Evolutionary conservation across 352 stramenopile genomes (phyloP), one percentile per base, ranked within the genome.

Genomic region (Pythium phragmiticola): DNA sequence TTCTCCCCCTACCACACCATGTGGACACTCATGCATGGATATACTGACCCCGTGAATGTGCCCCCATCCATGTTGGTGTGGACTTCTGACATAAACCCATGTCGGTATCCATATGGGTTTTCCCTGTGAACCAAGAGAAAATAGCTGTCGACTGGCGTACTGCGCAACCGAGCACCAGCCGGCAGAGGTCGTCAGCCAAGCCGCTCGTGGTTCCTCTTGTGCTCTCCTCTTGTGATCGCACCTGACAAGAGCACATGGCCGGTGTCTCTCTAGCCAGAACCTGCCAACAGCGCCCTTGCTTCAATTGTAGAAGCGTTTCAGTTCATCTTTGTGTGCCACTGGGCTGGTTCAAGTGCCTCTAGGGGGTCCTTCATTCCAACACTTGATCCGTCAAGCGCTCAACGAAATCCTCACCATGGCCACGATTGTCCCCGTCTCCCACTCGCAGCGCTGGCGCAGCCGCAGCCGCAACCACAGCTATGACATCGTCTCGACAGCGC

Each of bases 341-440:
- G 37, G 11, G 37, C 37, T 42, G 37, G 26, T 30, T 30, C 26
- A 30, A 30, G 26, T 30, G 26, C 26, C 26, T 30, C 26, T 30
- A 30, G 26, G 3, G 26, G 4, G 26, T 30, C 26, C 4, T 30
- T 57, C 50, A 57, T 57, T 57, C 34, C 36, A 33, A 7, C 19
- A 33, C 21, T 57, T 45, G 11, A 33, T 7, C 9, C 3, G 9
- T 34, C 57, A 13, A 39, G 26, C 26, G 2, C 26, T 30, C 26
- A 30, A 30, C 26, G 26, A 30, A 30, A 30, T 30, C 26, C 26
- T 5, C 19, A 55, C 26, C 14, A 87, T 87, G 78, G 76, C 78
- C 36, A 77, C 75, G 30, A 72, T 87, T 58, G 78, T 87, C 60
- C 76, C 76, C 13, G 74, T 87, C 41, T 87, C 76, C 7, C 79